Base-by-base conservation (phyloP, 176 grass and related monocot genomes). In the Oropetium thomaeum region DNA sequence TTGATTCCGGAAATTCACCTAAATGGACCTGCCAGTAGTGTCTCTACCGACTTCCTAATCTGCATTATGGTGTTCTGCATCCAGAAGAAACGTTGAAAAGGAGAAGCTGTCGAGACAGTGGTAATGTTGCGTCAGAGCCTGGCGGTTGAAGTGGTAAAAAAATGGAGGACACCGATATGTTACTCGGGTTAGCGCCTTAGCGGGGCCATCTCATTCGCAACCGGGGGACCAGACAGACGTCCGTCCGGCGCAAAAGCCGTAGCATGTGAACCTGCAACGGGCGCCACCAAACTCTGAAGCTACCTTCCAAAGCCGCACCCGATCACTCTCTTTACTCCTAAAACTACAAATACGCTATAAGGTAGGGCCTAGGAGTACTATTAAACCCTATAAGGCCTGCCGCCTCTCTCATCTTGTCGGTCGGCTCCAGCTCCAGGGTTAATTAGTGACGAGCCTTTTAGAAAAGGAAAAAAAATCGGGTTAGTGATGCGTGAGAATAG, bases 371-470 rank as follows among this genome's bases (percentile, higher is more conserved):
- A 38, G 3, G 5, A 38, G 35, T 38, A 4, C 35, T 42, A 67
- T 16, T 26, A 7, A 27, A 15, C 23, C 22, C 38, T 14, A 43
- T 28, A 35, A 63, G 9, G 28, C 29, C 30, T 47, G 15, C 15
- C 44, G 14, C 15, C 35, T 73, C 52, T 10, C 35, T 73, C 52
- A 86, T 81, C 71, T 81, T 76, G 77, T 81, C 54, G 32, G 42
- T n/a, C n/a, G n/a, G n/a, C n/a, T n/a, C n/a, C n/a, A n/a, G n/a
- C n/a, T n/a, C n/a, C n/a, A n/a, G n/a, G n/a, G n/a, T n/a, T n/a
- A n/a, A n/a, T n/a, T n/a, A n/a, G n/a, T n/a, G n/a, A n/a, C n/a
- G n/a, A n/a, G n/a, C n/a, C n/a, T n/a, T n/a, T n/a, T n/a, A n/a
- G n/a, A n/a, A n/a, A n/a, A n/a, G n/a, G n/a, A n/a, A n/a, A n/a